Evolutionary conservation across 768 basidiomycete genomes (phyloP).

Genomic region (Agaricus subrufescens): DNA sequence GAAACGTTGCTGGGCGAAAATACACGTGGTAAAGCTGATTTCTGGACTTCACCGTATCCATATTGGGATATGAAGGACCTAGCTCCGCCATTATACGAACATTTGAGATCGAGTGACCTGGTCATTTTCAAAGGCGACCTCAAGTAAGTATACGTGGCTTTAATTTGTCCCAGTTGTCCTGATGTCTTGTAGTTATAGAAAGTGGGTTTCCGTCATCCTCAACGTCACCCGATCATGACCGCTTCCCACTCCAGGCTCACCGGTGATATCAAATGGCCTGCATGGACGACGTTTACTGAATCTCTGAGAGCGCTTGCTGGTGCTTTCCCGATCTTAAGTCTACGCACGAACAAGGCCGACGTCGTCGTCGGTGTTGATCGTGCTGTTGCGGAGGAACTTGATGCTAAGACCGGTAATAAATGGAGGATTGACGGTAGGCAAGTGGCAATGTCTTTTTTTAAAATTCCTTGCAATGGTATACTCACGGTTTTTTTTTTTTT

Average conservation of each 20-base stretch:
- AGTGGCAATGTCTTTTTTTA: conserved; percentile 17
- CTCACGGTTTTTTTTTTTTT: background rate
- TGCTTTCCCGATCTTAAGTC: conserved; percentile 74
- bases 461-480: no score
- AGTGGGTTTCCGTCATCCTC: conserved; percentile 42
- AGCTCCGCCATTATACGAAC: conserved; percentile 46
- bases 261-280: conserved; percentile 84
- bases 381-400: conserved; percentile 64
- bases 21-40: conserved; percentile 28
- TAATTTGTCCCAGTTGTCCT: background rate
- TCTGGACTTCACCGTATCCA: conserved; percentile 74
- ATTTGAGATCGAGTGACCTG: conserved; percentile 52
- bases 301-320: conserved; percentile 68
- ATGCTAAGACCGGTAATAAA: conserved; percentile 49
- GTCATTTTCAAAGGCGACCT: conserved; percentile 94
- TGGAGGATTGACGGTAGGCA: conserved; percentile 84
- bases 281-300: conserved; percentile 10
- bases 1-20: conserved; percentile 51
- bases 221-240: background rate
- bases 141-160: conserved; percentile 55
- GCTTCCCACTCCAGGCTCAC: conserved; percentile 57
- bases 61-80: conserved; percentile 69
- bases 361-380: conserved; percentile 80
- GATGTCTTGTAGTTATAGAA: conserved; percentile 59
- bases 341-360: conserved; percentile 95